Percentiles rank a stretch among this genome's conserved stretches.
These are phyloP conservation scores for Plasmodium reichenowi DNA, from an alignment of 169 alveolate genomes.

Conservation along the genomic window DNA sequence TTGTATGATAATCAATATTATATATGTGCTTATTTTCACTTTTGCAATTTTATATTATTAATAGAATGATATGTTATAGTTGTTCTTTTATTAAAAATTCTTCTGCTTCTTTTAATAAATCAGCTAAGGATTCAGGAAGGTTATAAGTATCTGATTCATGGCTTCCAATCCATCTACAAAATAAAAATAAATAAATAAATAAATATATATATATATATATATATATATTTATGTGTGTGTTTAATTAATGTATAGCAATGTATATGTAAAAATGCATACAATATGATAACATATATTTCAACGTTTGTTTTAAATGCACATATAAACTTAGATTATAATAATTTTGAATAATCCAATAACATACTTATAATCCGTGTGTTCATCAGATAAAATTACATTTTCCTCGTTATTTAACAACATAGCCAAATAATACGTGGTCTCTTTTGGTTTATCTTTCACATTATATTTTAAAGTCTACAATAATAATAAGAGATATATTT, in stretches of 20 bases:
- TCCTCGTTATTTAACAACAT: slow-evolving; percentile 75
- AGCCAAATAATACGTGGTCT: slow-evolving; percentile 82
- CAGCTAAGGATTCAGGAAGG: slow-evolving; percentile 36
- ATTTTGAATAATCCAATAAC: slow-evolving; percentile 2
- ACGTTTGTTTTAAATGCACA: slow-evolving; percentile 20
- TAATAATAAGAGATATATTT: background rate
- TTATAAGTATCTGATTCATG: slow-evolving; percentile 10
- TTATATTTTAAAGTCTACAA: slow-evolving; percentile 77
- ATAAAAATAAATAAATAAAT: slow-evolving; percentile 4
- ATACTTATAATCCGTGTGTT: slow-evolving; percentile 84
- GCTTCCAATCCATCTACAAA: slow-evolving; percentile 47
- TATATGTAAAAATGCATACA: slow-evolving; percentile 28
- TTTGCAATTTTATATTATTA: no score
- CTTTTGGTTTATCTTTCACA: slow-evolving; percentile 81
- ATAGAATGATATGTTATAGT: background rate
- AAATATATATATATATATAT: background rate
- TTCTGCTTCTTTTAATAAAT: slow-evolving; percentile 41
- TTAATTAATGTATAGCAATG: background rate
- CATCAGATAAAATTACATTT: slow-evolving; percentile 80
- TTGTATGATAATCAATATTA: no score
- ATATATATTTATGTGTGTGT: background rate
- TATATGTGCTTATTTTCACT: no score
- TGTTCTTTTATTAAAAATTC: slow-evolving; percentile 17
- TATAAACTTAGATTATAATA: background rate
- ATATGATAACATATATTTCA: slow-evolving; percentile 15